Evolutionary conservation across 1,284 basidiomycete species (phyloP).

Genomic region (Rhodotorula sp.): DNA sequence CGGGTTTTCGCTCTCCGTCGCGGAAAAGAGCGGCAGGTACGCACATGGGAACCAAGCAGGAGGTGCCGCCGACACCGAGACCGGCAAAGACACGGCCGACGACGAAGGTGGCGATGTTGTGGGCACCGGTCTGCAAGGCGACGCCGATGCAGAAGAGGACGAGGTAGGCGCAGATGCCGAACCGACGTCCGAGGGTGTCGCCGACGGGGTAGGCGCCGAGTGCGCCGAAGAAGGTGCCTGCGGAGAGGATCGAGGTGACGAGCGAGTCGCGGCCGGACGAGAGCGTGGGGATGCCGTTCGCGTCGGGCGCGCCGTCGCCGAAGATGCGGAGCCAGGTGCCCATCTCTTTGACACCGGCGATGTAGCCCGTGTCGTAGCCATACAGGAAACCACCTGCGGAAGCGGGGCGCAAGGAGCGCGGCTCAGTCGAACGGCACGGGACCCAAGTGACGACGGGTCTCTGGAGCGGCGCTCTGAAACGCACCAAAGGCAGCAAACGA

Average conservation of each 20-base stretch:
- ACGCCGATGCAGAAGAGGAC: constrained; percentile 67
- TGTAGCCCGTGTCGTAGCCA: constrained; percentile 47
- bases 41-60: constrained; percentile 44
- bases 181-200: constrained; percentile 55
- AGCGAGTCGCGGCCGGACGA: constrained; percentile 16
- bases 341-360: constrained; percentile 66
- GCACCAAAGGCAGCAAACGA: not conserved
- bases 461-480: not conserved
- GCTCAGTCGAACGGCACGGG: not conserved
- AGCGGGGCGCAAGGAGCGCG: too few relatives aligned
- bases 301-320: not conserved
- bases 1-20: too few relatives aligned
- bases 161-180: constrained; percentile 32
- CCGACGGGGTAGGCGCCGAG: constrained; percentile 52
- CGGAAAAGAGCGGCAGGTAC: constrained; percentile 46
- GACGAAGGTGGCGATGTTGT: constrained; percentile 40
- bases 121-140: constrained; percentile 56
- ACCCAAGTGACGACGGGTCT: not conserved
- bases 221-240: constrained; percentile 50
- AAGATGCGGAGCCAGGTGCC: constrained; percentile 6
- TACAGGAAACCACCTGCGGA: not conserved
- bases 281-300: not conserved
- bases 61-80: constrained; percentile 55
- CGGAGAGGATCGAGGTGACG: constrained; percentile 28
- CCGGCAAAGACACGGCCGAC: constrained; percentile 67